Percentiles rank a stretch among this genome's conserved stretches.
Evolutionary conservation across 108 stramenopile genomes (phyloP).

Genomic region (Cyclostephanos tholiformis): DNA sequence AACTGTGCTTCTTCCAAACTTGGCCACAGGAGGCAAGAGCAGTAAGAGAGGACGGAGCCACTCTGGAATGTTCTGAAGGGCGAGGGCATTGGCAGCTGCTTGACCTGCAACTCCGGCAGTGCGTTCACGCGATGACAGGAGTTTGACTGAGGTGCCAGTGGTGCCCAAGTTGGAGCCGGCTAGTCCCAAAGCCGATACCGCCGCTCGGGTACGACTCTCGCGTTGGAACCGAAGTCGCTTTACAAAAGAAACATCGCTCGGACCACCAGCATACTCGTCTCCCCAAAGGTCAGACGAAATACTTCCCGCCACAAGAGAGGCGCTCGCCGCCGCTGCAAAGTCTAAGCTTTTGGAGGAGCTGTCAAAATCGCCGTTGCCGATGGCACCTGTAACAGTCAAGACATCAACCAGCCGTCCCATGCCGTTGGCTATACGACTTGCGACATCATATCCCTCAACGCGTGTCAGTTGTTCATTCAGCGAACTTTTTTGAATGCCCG

Average conservation of each 20-base stretch:
- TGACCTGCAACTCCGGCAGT: conserved; percentile 39
- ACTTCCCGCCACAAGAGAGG: conserved; percentile 44
- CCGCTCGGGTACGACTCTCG: conserved; percentile 40
- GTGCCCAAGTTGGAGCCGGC: conserved; percentile 36
- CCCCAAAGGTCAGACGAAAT: conserved; percentile 42
- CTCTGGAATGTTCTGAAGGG: conserved; percentile 77
- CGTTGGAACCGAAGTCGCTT: conserved; percentile 64
- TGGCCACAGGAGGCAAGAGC: conserved; percentile 65
- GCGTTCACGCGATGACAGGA: conserved; percentile 73
- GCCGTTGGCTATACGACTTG: conserved; percentile 78
- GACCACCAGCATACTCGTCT: conserved; percentile 67
- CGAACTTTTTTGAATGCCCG: conserved; percentile 69
- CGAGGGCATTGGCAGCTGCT: conserved; percentile 58
- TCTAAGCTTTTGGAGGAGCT: conserved; percentile 32
- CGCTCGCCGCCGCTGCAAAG: conserved; percentile 44
- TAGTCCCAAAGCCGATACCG: conserved; percentile 27
- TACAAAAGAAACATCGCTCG: conserved; percentile 79
- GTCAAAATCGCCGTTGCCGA: conserved; percentile 63
- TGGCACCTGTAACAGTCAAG: conserved; percentile 75
- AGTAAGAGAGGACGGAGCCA: conserved; percentile 78
- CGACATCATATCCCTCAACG: conserved; percentile 78
- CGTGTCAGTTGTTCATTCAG: conserved; percentile 81
- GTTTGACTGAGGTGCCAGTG: conserved; percentile 50
- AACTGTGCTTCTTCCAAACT: conserved; percentile 65
- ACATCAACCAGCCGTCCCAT: conserved; percentile 76